phyloP scores from a whole-genome alignment of 768 basidiomycete genomes.

The Hirschioporus abietinus region DNA sequence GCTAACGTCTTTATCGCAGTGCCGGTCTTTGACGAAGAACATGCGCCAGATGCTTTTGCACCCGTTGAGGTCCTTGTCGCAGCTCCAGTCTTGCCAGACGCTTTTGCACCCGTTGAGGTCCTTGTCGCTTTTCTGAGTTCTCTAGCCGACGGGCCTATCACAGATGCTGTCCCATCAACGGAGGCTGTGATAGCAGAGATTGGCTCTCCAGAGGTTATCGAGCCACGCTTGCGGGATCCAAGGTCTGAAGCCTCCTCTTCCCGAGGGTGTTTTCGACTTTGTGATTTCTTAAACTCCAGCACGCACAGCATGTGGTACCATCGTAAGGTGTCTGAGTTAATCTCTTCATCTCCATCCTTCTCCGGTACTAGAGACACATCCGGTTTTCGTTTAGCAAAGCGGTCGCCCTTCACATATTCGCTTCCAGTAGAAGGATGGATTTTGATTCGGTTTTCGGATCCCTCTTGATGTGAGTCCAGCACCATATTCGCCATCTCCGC shows the following conservation, averaged over 20 bases:
- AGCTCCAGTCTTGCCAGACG: too few species aligned
- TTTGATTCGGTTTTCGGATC: not conserved
- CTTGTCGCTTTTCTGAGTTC: too few species aligned
- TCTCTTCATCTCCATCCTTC: not conserved
- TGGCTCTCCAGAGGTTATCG: too few species aligned
- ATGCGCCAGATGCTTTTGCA: too few species aligned
- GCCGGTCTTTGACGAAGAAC: too few species aligned
- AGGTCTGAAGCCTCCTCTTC: not conserved
- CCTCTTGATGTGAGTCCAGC: not conserved
- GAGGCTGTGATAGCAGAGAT: too few species aligned
- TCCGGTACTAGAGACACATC: not conserved
- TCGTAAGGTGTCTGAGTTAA: not conserved
- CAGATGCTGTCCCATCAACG: too few species aligned
- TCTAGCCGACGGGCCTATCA: too few species aligned
- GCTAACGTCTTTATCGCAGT: too few species aligned
- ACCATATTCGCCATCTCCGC: not conserved
- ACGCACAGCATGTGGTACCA: not conserved
- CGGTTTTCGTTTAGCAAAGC: not conserved
- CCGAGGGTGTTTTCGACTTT: not conserved
- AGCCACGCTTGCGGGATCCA: not conserved
- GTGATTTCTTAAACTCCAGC: not conserved
- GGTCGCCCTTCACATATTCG: not conserved
- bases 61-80: too few species aligned
- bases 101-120: too few species aligned
- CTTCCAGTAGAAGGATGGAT: not conserved